Evolutionary conservation across 371 early-diverging fungal species (phyloP).

Genomic region (Mucor circinelloides): DNA sequence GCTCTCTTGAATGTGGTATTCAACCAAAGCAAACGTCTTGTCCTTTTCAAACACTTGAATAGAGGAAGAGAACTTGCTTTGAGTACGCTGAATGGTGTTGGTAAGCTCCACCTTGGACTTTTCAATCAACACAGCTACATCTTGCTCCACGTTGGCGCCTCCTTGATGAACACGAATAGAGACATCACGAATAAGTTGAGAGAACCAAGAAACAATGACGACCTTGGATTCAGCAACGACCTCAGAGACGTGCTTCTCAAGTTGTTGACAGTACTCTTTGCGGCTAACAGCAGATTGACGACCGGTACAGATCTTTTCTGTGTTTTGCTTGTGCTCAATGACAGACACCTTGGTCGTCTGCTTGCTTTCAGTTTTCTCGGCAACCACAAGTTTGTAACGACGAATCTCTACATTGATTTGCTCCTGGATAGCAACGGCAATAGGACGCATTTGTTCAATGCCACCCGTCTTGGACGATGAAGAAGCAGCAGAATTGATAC

Average conservation of each 20-base stretch:
- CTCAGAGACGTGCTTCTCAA: slow-evolving; percentile 19
- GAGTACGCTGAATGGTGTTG: slow-evolving; percentile 18
- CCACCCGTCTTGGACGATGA: slow-evolving; percentile 29
- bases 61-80: slow-evolving; percentile 17
- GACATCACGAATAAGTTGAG: slow-evolving; percentile 23
- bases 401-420: slow-evolving; percentile 28
- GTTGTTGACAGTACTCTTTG: slow-evolving; percentile 22
- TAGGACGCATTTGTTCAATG: slow-evolving; percentile 34
- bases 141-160: slow-evolving; percentile 19
- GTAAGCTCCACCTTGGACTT: slow-evolving; percentile 21
- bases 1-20: slow-evolving; percentile 20
- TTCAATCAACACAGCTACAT: slow-evolving; percentile 22
- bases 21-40: slow-evolving; percentile 20
- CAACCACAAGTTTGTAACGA: slow-evolving; percentile 23
- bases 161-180: slow-evolving; percentile 26
- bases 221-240: slow-evolving; percentile 26
- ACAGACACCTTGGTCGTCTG: slow-evolving; percentile 3
- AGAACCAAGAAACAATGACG: slow-evolving; percentile 21
- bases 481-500: slow-evolving; percentile 23
- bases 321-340: slow-evolving; percentile 24
- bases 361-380: slow-evolving; percentile 7
- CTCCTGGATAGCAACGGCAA: slow-evolving; percentile 25
- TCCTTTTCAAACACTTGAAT: slow-evolving; percentile 22
- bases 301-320: slow-evolving; percentile 11
- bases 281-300: slow-evolving; percentile 16